Base-by-base conservation (phyloP, 208 protist genomes). In the Leishmania lainsoni region DNA sequence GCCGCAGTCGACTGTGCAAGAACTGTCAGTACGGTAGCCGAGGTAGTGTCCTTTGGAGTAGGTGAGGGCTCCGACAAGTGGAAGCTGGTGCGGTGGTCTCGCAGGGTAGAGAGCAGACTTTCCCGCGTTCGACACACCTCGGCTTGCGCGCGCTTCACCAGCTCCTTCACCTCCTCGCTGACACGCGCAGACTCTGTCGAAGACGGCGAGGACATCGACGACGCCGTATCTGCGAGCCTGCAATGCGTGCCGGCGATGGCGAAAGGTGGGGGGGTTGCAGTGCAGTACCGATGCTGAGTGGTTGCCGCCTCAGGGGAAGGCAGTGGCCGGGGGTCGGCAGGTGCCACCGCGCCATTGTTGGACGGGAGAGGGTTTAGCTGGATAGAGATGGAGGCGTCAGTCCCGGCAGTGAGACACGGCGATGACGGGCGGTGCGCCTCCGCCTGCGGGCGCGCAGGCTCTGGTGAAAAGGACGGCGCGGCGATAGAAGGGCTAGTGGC, bases 41-140 rank as follows among this genome's bases (percentile, higher is more conserved):
- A 48, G 16, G 29, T 22, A 20, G 32, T 51, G 14, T 54, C 17
- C 48, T n/a, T 14, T 8, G 65, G 52, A 14, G 68, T 70, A 5
- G 72, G 48, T 3, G 81, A 68, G 12, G 58, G 8, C 8, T 77
- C 81, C 26, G 63, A 22, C 29, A 78, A 79, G 54, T 66, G 51
- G 42, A 88, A 86, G 69, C 71, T 79, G 4, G 58, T 61, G 32
- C 73, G 71, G 61, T 81, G 76, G 5, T 81, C 69, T 12, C 87
- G 76, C 45, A 94, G 48, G 8, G 84, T 88, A 22, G 90, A 80
- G 22, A 97, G 72, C 35, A 97, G 86, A 51, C 88, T 94, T 59
- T 92, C 84, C 71, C 93, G 92, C 14, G 92, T 92, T 17, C 88
- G 90, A 20, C 85, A 89, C 70, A 97, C 84, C 76, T 95, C 87